Conservation (phyloP, 2,329 filamentous ascomycete species). For the Fusarium virguliforme region DNA sequence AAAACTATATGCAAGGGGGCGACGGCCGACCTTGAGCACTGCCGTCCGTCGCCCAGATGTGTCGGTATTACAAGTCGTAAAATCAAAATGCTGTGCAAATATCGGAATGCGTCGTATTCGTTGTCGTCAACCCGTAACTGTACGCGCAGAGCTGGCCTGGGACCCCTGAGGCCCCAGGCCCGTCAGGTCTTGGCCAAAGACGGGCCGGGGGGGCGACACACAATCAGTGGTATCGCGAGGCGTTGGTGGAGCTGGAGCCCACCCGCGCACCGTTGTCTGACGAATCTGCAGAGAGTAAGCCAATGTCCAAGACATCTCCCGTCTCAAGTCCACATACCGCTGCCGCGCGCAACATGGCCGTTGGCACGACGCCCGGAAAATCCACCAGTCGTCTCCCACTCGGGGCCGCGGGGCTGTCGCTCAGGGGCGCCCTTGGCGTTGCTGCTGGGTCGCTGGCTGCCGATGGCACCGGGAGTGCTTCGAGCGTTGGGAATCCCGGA, state of each 20-base stretch:
- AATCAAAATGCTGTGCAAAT: conserved; percentile 54
- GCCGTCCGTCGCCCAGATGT: conserved; percentile 43
- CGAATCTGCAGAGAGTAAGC: conserved; percentile 56
- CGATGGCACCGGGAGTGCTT: conserved; percentile 74
- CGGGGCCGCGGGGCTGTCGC: conserved; percentile 75
- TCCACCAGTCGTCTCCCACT: conserved; percentile 71
- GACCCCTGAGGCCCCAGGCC: conserved; percentile 26
- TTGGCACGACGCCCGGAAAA: conserved; percentile 72
- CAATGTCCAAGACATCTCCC: not conserved
- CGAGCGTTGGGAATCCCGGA: conserved; percentile 58
- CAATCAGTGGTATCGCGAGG: conserved; percentile 58
- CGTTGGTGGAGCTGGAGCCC: conserved; percentile 55
- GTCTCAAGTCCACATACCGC: conserved; percentile 63
- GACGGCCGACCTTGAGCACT: conserved; percentile 41
- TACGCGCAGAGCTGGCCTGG: conserved; percentile 33
- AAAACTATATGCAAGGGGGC: conserved; percentile 53
- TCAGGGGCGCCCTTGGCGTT: conserved; percentile 66
- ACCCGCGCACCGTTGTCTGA: conserved; percentile 62
- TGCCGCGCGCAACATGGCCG: conserved; percentile 74
- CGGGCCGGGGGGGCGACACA: conserved; percentile 3
- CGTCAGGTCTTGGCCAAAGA: conserved; percentile 23
- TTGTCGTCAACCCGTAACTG: conserved; percentile 47
- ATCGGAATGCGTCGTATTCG: conserved; percentile 50
- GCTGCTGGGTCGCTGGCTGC: conserved; percentile 72
- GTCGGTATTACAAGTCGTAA: conserved; percentile 60